Conservation (phyloP, 2,329 filamentous ascomycete genomes). For the Fusarium sp. region DNA sequence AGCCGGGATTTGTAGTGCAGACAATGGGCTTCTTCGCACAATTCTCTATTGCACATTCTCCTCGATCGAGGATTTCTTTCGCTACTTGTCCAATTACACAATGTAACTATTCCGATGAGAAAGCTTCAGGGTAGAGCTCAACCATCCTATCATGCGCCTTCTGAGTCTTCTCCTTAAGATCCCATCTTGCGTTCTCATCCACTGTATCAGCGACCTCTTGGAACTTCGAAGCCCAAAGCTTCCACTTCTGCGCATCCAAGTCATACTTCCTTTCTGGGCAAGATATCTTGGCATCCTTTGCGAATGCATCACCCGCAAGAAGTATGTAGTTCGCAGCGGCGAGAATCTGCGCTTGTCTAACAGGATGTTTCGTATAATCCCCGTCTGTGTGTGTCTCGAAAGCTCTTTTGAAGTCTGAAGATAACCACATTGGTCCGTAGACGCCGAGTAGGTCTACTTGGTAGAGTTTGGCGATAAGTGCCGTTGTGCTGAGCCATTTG, state of each 20-base stretch:
- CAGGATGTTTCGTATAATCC: neutral
- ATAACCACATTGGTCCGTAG: neutral
- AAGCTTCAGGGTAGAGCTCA: constrained; percentile 12
- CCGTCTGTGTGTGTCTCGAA: neutral
- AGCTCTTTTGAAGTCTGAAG: neutral
- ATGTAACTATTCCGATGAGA: neutral
- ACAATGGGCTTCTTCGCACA: too few relatives aligned
- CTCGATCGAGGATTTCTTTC: too few relatives aligned
- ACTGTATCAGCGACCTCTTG: neutral
- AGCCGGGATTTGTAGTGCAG: too few relatives aligned
- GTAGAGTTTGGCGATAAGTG: constrained; percentile 14
- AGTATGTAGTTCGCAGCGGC: constrained; percentile 10
- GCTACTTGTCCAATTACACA: too few relatives aligned
- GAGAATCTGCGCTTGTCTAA: constrained; percentile 2
- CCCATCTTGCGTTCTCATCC: neutral
- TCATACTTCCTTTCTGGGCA: neutral
- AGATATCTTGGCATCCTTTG: neutral
- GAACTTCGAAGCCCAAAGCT: neutral
- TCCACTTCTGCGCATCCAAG: neutral
- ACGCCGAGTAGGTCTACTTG: neutral
- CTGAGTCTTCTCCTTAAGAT: neutral
- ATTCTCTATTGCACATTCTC: neutral
- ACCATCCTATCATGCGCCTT: constrained; percentile 13
- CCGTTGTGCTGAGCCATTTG: constrained; percentile 7
- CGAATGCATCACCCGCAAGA: neutral